Conservation (phyloP, 495 filamentous ascomycete genomes). For the Poronia punctata region DNA sequence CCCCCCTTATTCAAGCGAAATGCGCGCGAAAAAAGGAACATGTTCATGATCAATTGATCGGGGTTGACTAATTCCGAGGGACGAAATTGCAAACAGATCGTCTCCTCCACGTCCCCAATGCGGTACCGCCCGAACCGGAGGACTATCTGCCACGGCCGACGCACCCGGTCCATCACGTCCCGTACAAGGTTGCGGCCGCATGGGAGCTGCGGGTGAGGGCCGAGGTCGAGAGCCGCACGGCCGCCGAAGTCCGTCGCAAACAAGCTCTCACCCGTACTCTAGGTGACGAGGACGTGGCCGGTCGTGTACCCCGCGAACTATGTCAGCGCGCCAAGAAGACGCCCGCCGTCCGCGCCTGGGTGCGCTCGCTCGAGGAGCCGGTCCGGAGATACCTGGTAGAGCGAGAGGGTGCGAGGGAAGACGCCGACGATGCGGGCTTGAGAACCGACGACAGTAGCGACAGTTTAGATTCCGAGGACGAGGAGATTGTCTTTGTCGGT, state of each 20-base stretch:
- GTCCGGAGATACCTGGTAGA: slow-evolving; percentile 36
- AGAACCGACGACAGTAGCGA: slow-evolving; percentile 23
- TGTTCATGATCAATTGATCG: background rate
- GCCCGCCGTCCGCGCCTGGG: slow-evolving; percentile 40
- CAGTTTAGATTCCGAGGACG: slow-evolving; percentile 59
- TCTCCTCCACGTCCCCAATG: slow-evolving; percentile 80
- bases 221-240: slow-evolving; percentile 35
- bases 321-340: slow-evolving; percentile 41
- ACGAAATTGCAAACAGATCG: slow-evolving; percentile 57
- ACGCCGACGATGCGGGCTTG: slow-evolving; percentile 1
- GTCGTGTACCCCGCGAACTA: slow-evolving; percentile 54
- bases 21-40: too few species aligned
- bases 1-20: too few species aligned
- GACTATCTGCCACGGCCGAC: slow-evolving; percentile 81
- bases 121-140: slow-evolving; percentile 64
- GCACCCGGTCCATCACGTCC: slow-evolving; percentile 66
- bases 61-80: slow-evolving; percentile 10
- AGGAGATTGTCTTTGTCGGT: slow-evolving; percentile 91
- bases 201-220: slow-evolving; percentile 69
- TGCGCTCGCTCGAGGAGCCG: slow-evolving; percentile 42
- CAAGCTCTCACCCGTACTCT: slow-evolving; percentile 20
- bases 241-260: slow-evolving; percentile 21
- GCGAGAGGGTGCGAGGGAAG: slow-evolving; percentile 32
- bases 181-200: slow-evolving; percentile 80
- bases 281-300: slow-evolving; percentile 27